phyloP scores from a whole-genome alignment of 805 yeast genomes.

The Metschnikowia arizonensis region DNA sequence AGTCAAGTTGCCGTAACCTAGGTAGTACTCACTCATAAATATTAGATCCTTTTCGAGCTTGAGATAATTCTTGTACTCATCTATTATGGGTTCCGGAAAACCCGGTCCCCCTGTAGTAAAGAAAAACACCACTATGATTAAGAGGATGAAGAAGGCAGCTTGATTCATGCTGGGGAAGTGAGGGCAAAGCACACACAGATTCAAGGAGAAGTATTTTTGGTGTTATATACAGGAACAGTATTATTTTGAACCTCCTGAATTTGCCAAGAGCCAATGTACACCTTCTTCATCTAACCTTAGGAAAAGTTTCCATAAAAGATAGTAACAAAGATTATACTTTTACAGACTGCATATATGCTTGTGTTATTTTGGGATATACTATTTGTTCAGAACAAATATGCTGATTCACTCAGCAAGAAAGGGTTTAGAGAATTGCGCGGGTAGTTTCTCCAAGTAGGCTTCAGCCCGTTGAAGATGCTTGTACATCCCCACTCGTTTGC shows the following conservation, averaged over 20 bases:
- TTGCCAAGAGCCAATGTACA: not conserved
- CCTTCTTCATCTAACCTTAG: not conserved
- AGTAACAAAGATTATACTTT: not conserved
- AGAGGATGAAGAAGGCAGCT: slow-evolving; percentile 30
- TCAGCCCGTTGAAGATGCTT: slow-evolving; percentile 5
- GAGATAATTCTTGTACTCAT: slow-evolving; percentile 24
- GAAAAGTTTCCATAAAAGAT: too few species aligned
- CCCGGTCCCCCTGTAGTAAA: slow-evolving; percentile 27
- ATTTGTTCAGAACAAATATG: not conserved
- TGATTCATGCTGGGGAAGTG: slow-evolving; percentile 21
- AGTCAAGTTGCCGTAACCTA: slow-evolving; percentile 67
- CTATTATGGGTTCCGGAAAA: slow-evolving; percentile 25
- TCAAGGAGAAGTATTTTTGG: not conserved
- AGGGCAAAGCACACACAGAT: not conserved
- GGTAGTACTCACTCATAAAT: slow-evolving; percentile 38
- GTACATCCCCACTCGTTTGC: not conserved
- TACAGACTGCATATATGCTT: not conserved
- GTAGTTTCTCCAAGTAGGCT: slow-evolving; percentile 3
- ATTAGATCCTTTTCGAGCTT: slow-evolving; percentile 23
- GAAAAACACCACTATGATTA: slow-evolving; percentile 33
- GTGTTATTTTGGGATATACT: slow-evolving; percentile 1
- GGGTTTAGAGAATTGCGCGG: not conserved
- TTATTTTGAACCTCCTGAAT: not conserved
- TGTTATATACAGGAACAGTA: not conserved
- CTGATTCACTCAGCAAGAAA: not conserved